These are phyloP conservation scores for Saccharomycopsis phalli DNA, from an alignment of 1,139 yeast genomes.

Conservation along the genomic window DNA sequence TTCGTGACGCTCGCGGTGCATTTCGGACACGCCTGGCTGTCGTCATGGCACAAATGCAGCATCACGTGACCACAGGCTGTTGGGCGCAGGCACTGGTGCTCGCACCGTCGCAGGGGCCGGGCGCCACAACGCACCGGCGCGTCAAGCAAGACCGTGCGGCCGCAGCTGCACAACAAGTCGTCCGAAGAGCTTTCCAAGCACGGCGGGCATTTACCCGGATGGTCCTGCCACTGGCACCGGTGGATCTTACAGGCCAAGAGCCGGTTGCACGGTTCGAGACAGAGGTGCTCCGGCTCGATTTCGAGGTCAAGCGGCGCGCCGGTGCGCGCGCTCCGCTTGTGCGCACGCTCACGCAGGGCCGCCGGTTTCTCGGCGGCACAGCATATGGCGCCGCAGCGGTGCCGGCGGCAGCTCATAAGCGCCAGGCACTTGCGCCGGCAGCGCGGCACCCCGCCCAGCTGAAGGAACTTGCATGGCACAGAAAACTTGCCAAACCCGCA, in stretches of 20 bases:
- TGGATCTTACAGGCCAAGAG: slow-evolving; percentile 66
- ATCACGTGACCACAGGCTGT: slow-evolving; percentile 73
- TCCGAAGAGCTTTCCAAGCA: slow-evolving; percentile 79
- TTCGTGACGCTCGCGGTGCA: slow-evolving; percentile 64
- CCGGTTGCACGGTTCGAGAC: slow-evolving; percentile 63
- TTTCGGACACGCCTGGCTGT: slow-evolving; percentile 56
- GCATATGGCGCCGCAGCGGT: slow-evolving; percentile 61
- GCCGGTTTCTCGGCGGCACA: slow-evolving; percentile 64
- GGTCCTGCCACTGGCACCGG: slow-evolving; percentile 67
- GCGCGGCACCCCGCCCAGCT: slow-evolving; percentile 42
- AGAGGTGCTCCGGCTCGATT: slow-evolving; percentile 71
- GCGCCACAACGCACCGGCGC: slow-evolving; percentile 89
- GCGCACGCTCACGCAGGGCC: slow-evolving; percentile 47
- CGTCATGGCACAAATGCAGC: slow-evolving; percentile 69
- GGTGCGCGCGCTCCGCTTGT: slow-evolving; percentile 35
- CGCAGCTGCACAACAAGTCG: slow-evolving; percentile 79
- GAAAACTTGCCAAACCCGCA: slow-evolving; percentile 35
- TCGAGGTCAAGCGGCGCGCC: slow-evolving; percentile 41
- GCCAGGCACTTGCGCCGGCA: slow-evolving; percentile 77
- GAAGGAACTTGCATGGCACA: slow-evolving; percentile 56
- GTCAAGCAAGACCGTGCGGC: slow-evolving; percentile 54
- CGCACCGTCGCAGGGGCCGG: slow-evolving; percentile 45
- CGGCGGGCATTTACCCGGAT: slow-evolving; percentile 75
- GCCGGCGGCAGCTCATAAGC: slow-evolving; percentile 71
- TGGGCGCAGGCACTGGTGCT: slow-evolving; percentile 54